Percentiles rank a stretch among this genome's conserved stretches.
Conservation (phyloP, 768 basidiomycete species). For the Trichaptum fuscoviolaceum region DNA sequence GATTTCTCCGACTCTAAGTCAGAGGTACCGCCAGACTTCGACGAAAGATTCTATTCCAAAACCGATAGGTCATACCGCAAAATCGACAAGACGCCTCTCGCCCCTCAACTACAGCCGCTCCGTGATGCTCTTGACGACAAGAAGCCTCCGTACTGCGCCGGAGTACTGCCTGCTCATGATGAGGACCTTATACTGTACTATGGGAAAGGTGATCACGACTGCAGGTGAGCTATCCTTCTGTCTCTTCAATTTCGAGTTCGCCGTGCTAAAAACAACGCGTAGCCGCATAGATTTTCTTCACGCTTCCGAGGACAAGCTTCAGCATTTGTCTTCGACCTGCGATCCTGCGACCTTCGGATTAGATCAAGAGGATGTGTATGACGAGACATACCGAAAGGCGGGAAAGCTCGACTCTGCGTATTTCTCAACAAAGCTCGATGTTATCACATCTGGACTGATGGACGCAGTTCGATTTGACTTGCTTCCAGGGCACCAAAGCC, state of each 20-base stretch:
- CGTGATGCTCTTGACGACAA: slow-evolving; percentile 13
- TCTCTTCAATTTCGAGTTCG: not conserved
- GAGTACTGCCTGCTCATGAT: slow-evolving; percentile 6
- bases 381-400: slow-evolving; percentile 22
- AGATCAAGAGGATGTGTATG: slow-evolving; percentile 15
- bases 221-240: not conserved
- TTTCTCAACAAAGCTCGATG: slow-evolving; percentile 17
- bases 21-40: not conserved
- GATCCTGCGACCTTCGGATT: slow-evolving; percentile 19
- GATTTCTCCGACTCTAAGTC: too few relatives aligned
- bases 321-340: slow-evolving; percentile 14
- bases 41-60: not conserved
- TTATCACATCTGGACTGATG: slow-evolving; percentile 12
- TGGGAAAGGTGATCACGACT: slow-evolving; percentile 1
- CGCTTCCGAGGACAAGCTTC: slow-evolving; percentile 7
- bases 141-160: slow-evolving; percentile 13
- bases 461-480: slow-evolving; percentile 7
- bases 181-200: slow-evolving; percentile 14
- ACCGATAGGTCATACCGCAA: not conserved
- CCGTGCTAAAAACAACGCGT: not conserved
- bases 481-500: not conserved
- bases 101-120: slow-evolving; percentile 6
- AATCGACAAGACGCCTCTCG: not conserved
- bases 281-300: slow-evolving; percentile 13
- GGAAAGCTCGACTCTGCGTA: slow-evolving; percentile 19